phyloP scores from a whole-genome alignment of 1,139 yeast species.

The Tardiomyces digboiensis region DNA sequence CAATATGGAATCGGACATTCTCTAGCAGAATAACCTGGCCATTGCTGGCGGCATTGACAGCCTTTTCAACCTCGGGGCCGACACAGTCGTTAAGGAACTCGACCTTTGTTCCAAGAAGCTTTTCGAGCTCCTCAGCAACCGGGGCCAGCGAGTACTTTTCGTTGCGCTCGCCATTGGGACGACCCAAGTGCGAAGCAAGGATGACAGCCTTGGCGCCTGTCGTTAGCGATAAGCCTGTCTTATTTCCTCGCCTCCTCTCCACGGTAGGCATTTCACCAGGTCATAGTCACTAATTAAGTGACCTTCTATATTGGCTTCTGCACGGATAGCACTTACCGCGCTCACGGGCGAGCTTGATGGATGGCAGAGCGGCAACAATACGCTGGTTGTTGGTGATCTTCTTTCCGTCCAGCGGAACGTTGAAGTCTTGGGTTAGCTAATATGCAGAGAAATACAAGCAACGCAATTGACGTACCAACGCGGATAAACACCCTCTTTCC shows the following conservation, averaged over 20 bases:
- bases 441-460: neutral
- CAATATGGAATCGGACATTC: slow-evolving; percentile 94
- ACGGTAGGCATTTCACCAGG: too few species aligned
- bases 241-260: too few species aligned
- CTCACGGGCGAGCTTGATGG: slow-evolving; percentile 86
- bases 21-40: slow-evolving; percentile 81
- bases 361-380: slow-evolving; percentile 96
- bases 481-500: slow-evolving; percentile 94
- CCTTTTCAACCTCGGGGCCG: slow-evolving; percentile 74
- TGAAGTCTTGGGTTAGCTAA: slow-evolving; percentile 44
- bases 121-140: slow-evolving; percentile 76
- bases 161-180: slow-evolving; percentile 88
- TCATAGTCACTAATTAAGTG: too few species aligned
- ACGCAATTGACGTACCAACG: slow-evolving; percentile 31
- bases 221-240: too few species aligned
- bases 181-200: slow-evolving; percentile 93
- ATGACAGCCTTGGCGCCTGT: slow-evolving; percentile 85
- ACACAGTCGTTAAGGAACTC: slow-evolving; percentile 81
- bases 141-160: slow-evolving; percentile 87
- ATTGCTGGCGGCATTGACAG: slow-evolving; percentile 55
- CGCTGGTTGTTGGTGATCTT: slow-evolving; percentile 98
- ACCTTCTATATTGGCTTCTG: too few species aligned
- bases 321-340: too few species aligned
- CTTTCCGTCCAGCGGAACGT: slow-evolving; percentile 93
- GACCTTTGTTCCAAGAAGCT: slow-evolving; percentile 61